phyloP scores from a whole-genome alignment of 768 basidiomycete genomes.

The Termitomyces eurrhizus region DNA sequence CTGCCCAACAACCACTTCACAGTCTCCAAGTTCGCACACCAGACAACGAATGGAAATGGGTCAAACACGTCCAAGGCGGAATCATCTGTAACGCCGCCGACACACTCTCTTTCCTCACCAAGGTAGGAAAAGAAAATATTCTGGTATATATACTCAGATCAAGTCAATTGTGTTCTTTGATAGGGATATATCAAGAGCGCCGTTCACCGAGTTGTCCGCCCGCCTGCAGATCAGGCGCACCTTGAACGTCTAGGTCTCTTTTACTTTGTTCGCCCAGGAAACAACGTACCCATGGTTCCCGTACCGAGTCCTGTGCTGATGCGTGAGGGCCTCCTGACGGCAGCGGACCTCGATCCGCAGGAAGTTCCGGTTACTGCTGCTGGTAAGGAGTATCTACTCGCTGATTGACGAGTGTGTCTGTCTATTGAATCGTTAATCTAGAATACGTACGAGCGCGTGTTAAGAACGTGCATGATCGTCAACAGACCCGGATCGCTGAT shows the following conservation, averaged over 20 bases:
- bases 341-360: conserved; percentile 8
- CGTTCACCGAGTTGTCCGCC: conserved; percentile 45
- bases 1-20: neutral
- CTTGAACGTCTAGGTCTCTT: conserved; percentile 40
- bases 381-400: neutral
- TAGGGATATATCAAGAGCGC: conserved; percentile 44
- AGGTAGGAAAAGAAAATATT: conserved; percentile 1
- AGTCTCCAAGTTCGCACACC: conserved; percentile 34
- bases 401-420: neutral
- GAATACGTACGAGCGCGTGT: conserved; percentile 10
- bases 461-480: conserved; percentile 10
- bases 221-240: conserved; percentile 40
- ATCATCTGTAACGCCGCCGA: conserved; percentile 27
- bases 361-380: neutral
- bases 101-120: conserved; percentile 34
- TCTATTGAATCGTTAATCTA: neutral
- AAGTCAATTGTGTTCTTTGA: neutral
- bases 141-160: neutral
- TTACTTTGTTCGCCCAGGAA: conserved; percentile 41
- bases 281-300: conserved; percentile 33
- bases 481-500: conserved; percentile 5
- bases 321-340: conserved; percentile 26
- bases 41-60: conserved; percentile 30
- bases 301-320: conserved; percentile 38
- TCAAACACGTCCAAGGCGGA: conserved; percentile 27